phyloP scores from a whole-genome alignment of 495 filamentous ascomycete genomes.

The Bacidia gigantensis region DNA sequence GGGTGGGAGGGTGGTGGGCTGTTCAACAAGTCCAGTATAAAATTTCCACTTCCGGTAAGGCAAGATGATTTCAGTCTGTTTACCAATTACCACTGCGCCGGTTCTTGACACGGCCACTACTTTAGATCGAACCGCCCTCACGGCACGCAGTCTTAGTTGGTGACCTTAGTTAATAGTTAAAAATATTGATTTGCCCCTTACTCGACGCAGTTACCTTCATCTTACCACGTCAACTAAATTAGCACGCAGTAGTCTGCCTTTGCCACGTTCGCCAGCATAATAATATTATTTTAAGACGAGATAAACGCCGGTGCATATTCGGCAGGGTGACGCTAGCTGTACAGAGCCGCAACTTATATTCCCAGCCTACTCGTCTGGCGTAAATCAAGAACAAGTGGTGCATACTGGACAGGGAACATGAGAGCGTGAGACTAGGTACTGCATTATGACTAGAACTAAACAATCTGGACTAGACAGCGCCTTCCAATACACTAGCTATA shows the following conservation, averaged over 20 bases:
- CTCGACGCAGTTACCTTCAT: background rate
- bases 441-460: conserved; percentile 2
- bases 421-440: background rate
- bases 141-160: background rate
- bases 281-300: no score
- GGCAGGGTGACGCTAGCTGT: background rate
- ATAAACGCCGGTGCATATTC: background rate
- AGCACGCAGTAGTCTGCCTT: background rate
- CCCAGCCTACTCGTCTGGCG: no score
- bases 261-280: no score
- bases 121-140: background rate
- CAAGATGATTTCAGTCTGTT: no score
- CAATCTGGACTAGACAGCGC: conserved; percentile 3
- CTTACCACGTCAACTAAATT: background rate
- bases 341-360: background rate
- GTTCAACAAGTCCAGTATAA: background rate
- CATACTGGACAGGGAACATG: no score
- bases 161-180: no score
- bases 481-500: background rate
- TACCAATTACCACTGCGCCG: background rate
- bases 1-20: no score
- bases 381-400: no score
- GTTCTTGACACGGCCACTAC: background rate
- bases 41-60: background rate
- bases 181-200: no score